Conservation (phyloP, 2,329 filamentous ascomycete genomes). For the Aspergillus pseudoglaucus region DNA sequence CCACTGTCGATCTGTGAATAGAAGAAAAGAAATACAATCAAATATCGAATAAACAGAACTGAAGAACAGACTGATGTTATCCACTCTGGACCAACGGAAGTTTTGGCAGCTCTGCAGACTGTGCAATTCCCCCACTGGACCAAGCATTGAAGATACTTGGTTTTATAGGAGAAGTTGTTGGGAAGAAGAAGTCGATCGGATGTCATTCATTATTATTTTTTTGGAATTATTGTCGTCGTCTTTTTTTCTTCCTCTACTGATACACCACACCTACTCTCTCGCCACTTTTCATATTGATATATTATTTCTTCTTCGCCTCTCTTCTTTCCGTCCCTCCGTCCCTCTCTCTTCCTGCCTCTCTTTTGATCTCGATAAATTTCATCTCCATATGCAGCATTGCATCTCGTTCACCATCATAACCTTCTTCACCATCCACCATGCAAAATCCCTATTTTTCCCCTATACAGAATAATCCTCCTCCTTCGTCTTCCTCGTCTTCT, state of each 20-base stretch:
- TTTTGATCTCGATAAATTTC: not conserved
- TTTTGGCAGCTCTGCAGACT: not conserved
- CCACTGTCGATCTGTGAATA: conserved; percentile 23
- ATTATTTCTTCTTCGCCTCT: conserved; percentile 5
- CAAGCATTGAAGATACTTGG: no score
- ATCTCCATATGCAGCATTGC: not conserved
- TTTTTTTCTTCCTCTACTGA: not conserved
- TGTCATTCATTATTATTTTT: no score
- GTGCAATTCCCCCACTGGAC: not conserved
- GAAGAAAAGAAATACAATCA: conserved; percentile 2
- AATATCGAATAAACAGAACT: not conserved
- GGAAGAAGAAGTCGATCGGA: no score
- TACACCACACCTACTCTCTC: not conserved
- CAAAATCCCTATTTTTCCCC: conserved; percentile 28
- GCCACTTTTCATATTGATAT: not conserved
- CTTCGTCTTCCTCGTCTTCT: not conserved
- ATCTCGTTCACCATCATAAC: not conserved
- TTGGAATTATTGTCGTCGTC: not conserved
- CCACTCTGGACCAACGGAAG: conserved; percentile 1
- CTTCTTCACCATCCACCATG: conserved; percentile 16
- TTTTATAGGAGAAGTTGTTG: no score
- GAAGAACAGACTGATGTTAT: not conserved
- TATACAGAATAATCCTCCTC: conserved; percentile 9
- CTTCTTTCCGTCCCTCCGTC: not conserved
- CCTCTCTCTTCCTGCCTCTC: not conserved